phyloP scores from a whole-genome alignment of 2,329 filamentous ascomycete genomes.

The Lasiodiplodia citricola region DNA sequence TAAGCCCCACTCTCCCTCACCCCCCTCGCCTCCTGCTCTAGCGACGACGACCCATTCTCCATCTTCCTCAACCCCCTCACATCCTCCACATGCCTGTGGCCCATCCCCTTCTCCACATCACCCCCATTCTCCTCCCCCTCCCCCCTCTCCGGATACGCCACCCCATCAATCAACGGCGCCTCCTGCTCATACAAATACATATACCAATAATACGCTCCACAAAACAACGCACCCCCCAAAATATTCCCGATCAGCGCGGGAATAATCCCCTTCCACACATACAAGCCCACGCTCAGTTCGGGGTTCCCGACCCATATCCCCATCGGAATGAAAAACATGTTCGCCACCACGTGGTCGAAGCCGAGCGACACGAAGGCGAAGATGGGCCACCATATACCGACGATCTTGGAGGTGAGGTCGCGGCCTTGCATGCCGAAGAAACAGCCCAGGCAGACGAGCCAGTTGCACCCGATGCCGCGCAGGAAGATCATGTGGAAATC shows the following conservation, averaged over 20 bases:
- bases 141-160: slow-evolving; percentile 1
- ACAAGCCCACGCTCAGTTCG: slow-evolving; percentile 32
- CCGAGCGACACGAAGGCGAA: slow-evolving; percentile 35
- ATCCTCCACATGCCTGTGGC: not conserved
- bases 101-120: slow-evolving; percentile 11
- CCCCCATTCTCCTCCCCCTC: not conserved
- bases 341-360: slow-evolving; percentile 38
- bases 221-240: slow-evolving; percentile 30
- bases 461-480: slow-evolving; percentile 34
- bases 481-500: slow-evolving; percentile 33
- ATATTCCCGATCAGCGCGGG: slow-evolving; percentile 35
- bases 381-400: slow-evolving; percentile 38
- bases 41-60: not conserved
- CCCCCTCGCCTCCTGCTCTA: slow-evolving; percentile 1
- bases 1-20: slow-evolving; percentile 1
- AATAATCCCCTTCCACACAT: slow-evolving; percentile 39
- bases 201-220: slow-evolving; percentile 24
- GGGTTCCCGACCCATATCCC: slow-evolving; percentile 35
- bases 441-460: slow-evolving; percentile 34
- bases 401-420: slow-evolving; percentile 33
- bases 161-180: slow-evolving; percentile 14
- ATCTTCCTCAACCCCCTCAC: not conserved
- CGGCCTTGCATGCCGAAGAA: slow-evolving; percentile 34
- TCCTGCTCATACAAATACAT: slow-evolving; percentile 23
- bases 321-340: slow-evolving; percentile 39